Percentiles rank a stretch among this genome's conserved stretches.
phyloP scores from a whole-genome alignment of 352 stramenopile species.

The Phytophthora kernoviae region DNA sequence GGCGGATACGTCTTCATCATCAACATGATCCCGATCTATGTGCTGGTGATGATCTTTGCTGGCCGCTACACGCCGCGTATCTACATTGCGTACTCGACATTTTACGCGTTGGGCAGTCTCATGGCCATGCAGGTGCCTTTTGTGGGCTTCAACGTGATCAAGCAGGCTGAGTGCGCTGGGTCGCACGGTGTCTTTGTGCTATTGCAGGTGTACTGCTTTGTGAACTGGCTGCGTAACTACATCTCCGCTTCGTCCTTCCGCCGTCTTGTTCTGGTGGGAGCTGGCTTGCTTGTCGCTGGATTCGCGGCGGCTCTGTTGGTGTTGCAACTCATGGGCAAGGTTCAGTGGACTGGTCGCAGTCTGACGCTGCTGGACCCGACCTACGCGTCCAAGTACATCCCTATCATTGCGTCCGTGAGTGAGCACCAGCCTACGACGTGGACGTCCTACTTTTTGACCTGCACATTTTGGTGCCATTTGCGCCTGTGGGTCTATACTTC shows the following conservation, averaged over 20 bases:
- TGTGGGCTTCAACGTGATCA: slow-evolving; percentile 96
- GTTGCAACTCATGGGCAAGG: slow-evolving; percentile 83
- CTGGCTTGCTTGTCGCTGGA: slow-evolving; percentile 53
- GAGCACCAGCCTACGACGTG: slow-evolving; percentile 95
- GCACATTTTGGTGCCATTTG: slow-evolving; percentile 90
- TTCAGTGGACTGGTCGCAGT: slow-evolving; percentile 91
- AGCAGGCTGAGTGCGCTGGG: slow-evolving; percentile 82
- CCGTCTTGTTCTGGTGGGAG: slow-evolving; percentile 70
- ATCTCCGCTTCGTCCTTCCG: slow-evolving; percentile 80
- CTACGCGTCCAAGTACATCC: slow-evolving; percentile 94
- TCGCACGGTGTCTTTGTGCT: slow-evolving; percentile 95
- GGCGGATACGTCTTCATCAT: slow-evolving; percentile 99
- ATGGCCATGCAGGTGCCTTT: slow-evolving; percentile 98
- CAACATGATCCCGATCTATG: slow-evolving; percentile 98
- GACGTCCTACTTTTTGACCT: slow-evolving; percentile 96
- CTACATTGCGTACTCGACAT: slow-evolving; percentile 97
- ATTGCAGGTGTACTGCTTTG: slow-evolving; percentile 85
- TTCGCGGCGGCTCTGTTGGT: slow-evolving; percentile 68
- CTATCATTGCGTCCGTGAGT: slow-evolving; percentile 93
- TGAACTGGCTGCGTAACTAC: slow-evolving; percentile 77
- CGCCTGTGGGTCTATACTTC: slow-evolving; percentile 92
- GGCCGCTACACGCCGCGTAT: slow-evolving; percentile 94
- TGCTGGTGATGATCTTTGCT: slow-evolving; percentile 92
- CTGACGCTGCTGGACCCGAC: slow-evolving; percentile 92
- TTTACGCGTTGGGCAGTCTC: slow-evolving; percentile 96